phyloP scores from a whole-genome alignment of 345 rosid genomes.

The Lepidium sativum region DNA sequence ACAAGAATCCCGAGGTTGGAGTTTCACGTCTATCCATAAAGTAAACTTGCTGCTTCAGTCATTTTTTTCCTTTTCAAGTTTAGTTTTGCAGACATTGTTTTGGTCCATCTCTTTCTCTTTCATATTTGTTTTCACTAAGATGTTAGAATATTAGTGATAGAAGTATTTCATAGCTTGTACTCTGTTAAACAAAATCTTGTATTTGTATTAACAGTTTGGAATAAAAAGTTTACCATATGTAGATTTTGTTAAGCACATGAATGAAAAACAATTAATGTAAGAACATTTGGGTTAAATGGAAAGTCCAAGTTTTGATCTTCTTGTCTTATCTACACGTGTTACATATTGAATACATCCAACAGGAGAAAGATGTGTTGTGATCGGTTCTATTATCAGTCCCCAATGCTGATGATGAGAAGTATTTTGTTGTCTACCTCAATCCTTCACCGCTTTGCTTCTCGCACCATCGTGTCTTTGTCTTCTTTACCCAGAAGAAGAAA shows the following conservation, averaged over 20 bases:
- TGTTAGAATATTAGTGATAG: conserved; percentile 11
- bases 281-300: not conserved
- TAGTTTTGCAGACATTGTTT: not conserved
- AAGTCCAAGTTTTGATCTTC: not conserved
- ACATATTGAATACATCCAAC: conserved; percentile 3
- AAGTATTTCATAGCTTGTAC: conserved; percentile 7
- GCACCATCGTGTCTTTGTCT: conserved; percentile 9
- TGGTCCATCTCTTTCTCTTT: conserved; percentile 6
- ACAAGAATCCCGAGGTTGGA: conserved; percentile 39
- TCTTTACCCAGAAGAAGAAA: conserved; percentile 11
- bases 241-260: too few relatives aligned
- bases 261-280: not conserved
- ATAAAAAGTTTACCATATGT: not conserved
- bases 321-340: conserved; percentile 13
- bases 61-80: not conserved
- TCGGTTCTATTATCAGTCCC: not conserved
- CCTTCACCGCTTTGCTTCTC: conserved; percentile 21
- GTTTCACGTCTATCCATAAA: conserved; percentile 11
- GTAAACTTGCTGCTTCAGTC: conserved; percentile 4
- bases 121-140: not conserved
- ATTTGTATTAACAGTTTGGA: conserved; percentile 4
- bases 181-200: not conserved
- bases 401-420: conserved; percentile 27
- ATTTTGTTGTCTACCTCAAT: conserved; percentile 25
- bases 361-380: conserved; percentile 14